A percentile compares a stretch with the other conserved stretches of the same genome.
These are phyloP conservation scores for Phaeosphaeriaceae sp. DNA, from an alignment of 2,329 filamentous ascomycete genomes.

Conservation along the genomic window DNA sequence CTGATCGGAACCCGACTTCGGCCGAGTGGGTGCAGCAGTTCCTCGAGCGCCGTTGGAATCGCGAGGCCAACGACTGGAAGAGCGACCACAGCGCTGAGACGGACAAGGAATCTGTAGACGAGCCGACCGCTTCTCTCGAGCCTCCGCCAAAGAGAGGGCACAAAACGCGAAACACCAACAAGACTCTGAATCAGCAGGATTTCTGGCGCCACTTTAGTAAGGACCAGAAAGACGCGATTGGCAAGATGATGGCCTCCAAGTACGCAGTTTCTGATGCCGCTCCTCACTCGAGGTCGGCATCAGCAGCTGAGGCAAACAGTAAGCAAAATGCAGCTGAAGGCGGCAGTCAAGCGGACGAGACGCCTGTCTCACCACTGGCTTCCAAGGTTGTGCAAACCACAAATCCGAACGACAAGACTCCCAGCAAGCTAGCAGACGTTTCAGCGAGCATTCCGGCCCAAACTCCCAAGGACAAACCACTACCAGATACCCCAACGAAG, in stretches of 20 bases:
- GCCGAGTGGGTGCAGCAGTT: conserved; percentile 89
- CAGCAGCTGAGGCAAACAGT: conserved; percentile 20
- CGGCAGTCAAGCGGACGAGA: conserved; percentile 24
- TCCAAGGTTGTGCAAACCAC: conserved; percentile 22
- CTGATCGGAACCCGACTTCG: conserved; percentile 59
- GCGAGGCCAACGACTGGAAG: conserved; percentile 80
- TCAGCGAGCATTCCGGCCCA: conserved; percentile 5
- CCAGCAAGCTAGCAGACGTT: conserved; percentile 18
- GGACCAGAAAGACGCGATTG: conserved; percentile 46
- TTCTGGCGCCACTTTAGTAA: conserved; percentile 55
- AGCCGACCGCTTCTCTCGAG: conserved; percentile 20
- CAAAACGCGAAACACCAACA: conserved; percentile 52
- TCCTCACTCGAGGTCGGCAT: conserved; percentile 43
- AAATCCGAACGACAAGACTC: conserved; percentile 26
- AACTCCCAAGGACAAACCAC: conserved; percentile 9
- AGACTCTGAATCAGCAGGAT: conserved; percentile 58
- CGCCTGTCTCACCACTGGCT: conserved; percentile 28
- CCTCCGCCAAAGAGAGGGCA: conserved; percentile 47
- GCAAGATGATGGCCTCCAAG: conserved; percentile 50
- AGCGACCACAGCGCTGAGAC: conserved; percentile 76
- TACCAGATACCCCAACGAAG: conserved; percentile 11
- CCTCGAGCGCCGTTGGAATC: conserved; percentile 72
- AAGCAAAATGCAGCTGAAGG: conserved; percentile 20
- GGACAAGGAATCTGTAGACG: conserved; percentile 53
- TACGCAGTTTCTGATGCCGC: conserved; percentile 46